These are phyloP conservation scores for Phytophthora multivora DNA, from an alignment of 352 stramenopile species.

Conservation along the genomic window DNA sequence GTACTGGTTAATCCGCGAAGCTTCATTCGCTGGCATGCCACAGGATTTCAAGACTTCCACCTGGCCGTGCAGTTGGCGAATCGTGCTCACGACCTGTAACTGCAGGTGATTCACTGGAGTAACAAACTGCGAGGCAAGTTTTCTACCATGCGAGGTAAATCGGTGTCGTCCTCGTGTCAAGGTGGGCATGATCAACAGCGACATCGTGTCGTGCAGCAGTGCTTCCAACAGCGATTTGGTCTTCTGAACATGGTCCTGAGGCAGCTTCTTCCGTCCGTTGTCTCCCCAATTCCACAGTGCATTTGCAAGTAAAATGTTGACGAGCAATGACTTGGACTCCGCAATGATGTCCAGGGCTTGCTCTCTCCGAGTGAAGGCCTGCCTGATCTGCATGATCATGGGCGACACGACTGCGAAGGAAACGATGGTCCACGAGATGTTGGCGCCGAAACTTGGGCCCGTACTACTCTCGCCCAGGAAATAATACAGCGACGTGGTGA, in stretches of 20 bases:
- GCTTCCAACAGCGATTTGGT: slow-evolving; percentile 64
- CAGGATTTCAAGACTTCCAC: slow-evolving; percentile 79
- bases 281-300: slow-evolving; percentile 85
- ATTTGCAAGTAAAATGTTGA: slow-evolving; percentile 79
- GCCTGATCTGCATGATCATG: slow-evolving; percentile 90
- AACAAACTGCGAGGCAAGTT: slow-evolving; percentile 50
- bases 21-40: slow-evolving; percentile 81
- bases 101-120: slow-evolving; percentile 51
- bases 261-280: slow-evolving; percentile 62
- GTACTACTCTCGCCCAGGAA: slow-evolving; percentile 47
- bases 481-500: slow-evolving; percentile 75
- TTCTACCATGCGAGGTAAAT: slow-evolving; percentile 56
- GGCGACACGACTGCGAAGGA: slow-evolving; percentile 83
- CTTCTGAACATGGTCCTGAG: slow-evolving; percentile 46
- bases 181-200: slow-evolving; percentile 68
- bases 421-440: slow-evolving; percentile 87
- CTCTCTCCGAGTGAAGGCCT: slow-evolving; percentile 79
- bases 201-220: slow-evolving; percentile 50
- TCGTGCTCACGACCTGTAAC: slow-evolving; percentile 59
- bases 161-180: slow-evolving; percentile 74
- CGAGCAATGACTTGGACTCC: slow-evolving; percentile 69
- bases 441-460: slow-evolving; percentile 64
- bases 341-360: slow-evolving; percentile 69
- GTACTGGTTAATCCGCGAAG: slow-evolving; percentile 89
- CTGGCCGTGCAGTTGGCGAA: slow-evolving; percentile 68